Evolutionary conservation across 202 grass and related monocot genomes (phyloP).

Genomic region (Thinopyrum obtusiflorum): DNA sequence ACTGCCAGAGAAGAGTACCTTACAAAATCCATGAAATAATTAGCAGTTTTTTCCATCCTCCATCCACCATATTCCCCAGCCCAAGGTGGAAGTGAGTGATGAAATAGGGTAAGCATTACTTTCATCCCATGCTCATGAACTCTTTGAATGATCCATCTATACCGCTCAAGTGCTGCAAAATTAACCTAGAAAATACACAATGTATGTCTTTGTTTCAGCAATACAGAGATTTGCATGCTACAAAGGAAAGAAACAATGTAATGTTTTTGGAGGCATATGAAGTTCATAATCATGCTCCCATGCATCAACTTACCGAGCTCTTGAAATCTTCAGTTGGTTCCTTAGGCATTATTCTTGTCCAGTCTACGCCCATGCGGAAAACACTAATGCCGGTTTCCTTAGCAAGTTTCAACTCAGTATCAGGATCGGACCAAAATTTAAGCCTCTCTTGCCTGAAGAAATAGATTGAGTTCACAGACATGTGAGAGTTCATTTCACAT

Average conservation of each 20-base stretch:
- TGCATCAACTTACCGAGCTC: conserved; percentile 51
- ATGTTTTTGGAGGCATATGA: not conserved
- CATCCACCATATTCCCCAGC: conserved; percentile 87
- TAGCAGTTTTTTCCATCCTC: conserved; percentile 82
- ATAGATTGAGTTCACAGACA: conserved; percentile 9
- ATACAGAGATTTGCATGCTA: conserved; percentile 3
- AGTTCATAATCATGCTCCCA: conserved; percentile 6
- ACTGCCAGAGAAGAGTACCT: conserved; percentile 44
- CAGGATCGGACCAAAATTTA: conserved; percentile 96
- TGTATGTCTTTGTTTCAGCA: conserved; percentile 12
- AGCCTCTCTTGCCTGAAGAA: conserved; percentile 78
- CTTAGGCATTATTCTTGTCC: conserved; percentile 83
- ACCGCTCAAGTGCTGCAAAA: conserved; percentile 91
- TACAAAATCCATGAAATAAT: conserved; percentile 85
- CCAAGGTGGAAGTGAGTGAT: conserved; percentile 96
- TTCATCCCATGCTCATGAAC: conserved; percentile 83
- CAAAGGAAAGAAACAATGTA: conserved; percentile 8
- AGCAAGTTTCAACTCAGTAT: conserved; percentile 84
- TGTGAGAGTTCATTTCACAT: conserved; percentile 15
- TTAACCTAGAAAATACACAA: conserved; percentile 64
- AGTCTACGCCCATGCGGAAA: conserved; percentile 93
- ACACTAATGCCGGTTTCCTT: conserved; percentile 73
- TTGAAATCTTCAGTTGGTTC: conserved; percentile 57
- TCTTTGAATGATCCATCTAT: conserved; percentile 80
- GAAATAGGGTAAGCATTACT: conserved; percentile 92